Percentiles rank a stretch among this genome's conserved stretches.
These are phyloP conservation scores for Blastobotrys petasosporus DNA, from an alignment of 1,139 yeast genomes.

Conservation along the genomic window DNA sequence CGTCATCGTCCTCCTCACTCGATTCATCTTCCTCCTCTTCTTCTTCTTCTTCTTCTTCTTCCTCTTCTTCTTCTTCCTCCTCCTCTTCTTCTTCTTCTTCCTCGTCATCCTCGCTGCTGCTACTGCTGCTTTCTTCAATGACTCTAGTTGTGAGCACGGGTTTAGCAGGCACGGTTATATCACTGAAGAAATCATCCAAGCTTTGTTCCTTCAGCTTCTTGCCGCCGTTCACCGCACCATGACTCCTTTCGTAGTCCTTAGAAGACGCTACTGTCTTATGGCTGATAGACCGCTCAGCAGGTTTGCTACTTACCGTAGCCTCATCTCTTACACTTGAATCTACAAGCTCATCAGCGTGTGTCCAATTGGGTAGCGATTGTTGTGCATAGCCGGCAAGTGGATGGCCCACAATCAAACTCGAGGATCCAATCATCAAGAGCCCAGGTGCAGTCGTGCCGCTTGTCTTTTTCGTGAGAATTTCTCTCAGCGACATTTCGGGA, in stretches of 20 bases:
- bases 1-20: constrained; percentile 18
- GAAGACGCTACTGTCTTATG: constrained; percentile 6
- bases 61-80: constrained; percentile 21
- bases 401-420: constrained; percentile 32
- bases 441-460: constrained; percentile 16
- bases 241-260: constrained; percentile 4
- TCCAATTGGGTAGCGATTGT: constrained; percentile 31
- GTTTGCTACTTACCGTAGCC: constrained; percentile 11
- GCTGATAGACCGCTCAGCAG: constrained; percentile 5
- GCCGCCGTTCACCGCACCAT: constrained; percentile 20
- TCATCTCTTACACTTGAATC: constrained; percentile 31
- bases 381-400: constrained; percentile 27
- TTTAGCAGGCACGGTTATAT: constrained; percentile 30
- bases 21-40: constrained; percentile 21
- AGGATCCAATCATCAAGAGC: constrained; percentile 29
- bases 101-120: constrained; percentile 20
- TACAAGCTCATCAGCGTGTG: constrained; percentile 23
- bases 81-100: constrained; percentile 28
- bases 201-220: constrained; percentile 58
- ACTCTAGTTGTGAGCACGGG: constrained; percentile 23
- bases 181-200: constrained; percentile 79
- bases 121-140: constrained; percentile 23
- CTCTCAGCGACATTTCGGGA: constrained; percentile 30
- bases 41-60: constrained; percentile 20
- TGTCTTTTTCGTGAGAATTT: constrained; percentile 6